Conservation (phyloP, 1,284 basidiomycete genomes). For the Boletus holoroseus region DNA sequence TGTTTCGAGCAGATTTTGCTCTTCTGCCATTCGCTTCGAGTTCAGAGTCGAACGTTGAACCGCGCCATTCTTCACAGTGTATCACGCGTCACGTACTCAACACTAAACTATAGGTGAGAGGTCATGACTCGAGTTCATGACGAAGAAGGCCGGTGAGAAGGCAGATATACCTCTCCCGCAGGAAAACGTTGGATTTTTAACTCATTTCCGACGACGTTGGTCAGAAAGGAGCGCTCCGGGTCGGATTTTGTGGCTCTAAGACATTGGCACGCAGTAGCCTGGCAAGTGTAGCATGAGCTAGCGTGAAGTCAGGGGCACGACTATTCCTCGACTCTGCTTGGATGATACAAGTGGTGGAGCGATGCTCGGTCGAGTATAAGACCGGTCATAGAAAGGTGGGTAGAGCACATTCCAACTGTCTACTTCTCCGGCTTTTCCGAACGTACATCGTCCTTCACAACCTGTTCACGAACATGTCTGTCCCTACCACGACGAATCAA, state of each 20-base stretch:
- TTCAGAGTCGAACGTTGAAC: slow-evolving; percentile 1
- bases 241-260: neutral
- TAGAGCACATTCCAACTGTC: neutral
- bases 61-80: neutral
- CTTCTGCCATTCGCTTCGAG: slow-evolving; percentile 15
- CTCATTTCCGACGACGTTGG: slow-evolving; percentile 11
- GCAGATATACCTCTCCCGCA: slow-evolving; percentile 22
- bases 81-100: neutral
- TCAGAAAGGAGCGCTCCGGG: neutral
- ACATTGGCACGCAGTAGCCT: slow-evolving; percentile 3
- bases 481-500: slow-evolving; percentile 1
- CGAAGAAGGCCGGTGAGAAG: slow-evolving; percentile 4
- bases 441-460: slow-evolving; percentile 1
- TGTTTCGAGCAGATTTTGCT: slow-evolving; percentile 25
- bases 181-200: slow-evolving; percentile 3
- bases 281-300: neutral
- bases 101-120: slow-evolving; percentile 12
- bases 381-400: slow-evolving; percentile 9
- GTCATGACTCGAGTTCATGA: neutral
- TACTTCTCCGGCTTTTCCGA: slow-evolving; percentile 4
- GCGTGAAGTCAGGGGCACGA: slow-evolving; percentile 1
- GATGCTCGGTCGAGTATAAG: slow-evolving; percentile 22
- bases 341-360: neutral
- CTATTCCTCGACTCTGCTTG: neutral
- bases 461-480: slow-evolving; percentile 14